Evolutionary conservation across 202 grass and related monocot genomes (phyloP).

Genomic region (Schoenoplectus tabernaemontani): DNA sequence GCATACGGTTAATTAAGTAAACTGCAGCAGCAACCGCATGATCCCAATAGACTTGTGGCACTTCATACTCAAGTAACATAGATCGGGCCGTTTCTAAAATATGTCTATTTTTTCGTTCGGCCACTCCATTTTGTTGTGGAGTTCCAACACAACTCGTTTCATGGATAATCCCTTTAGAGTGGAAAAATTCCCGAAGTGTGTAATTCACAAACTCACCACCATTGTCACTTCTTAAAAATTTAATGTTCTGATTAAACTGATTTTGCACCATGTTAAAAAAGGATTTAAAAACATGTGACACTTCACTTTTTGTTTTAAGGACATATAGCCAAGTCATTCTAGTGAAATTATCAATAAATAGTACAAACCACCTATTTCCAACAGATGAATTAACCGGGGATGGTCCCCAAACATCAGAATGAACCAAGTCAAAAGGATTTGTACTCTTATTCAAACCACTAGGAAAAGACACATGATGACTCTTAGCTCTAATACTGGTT

Average conservation of each 20-base stretch:
- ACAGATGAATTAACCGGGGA: background rate
- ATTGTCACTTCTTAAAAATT: background rate
- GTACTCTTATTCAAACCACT: background rate
- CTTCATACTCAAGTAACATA: background rate
- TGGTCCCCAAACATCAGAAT: background rate
- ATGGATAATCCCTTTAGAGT: background rate
- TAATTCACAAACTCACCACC: background rate
- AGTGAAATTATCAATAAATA: background rate
- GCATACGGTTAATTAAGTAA: background rate
- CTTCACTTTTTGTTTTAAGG: background rate
- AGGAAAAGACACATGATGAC: background rate
- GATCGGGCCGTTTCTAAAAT: background rate
- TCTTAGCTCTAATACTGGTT: background rate
- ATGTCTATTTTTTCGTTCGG: background rate
- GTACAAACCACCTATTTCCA: background rate
- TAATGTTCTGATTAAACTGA: background rate
- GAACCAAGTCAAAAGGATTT: background rate
- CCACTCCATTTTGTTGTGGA: background rate
- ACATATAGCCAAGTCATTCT: background rate
- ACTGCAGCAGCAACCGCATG: background rate
- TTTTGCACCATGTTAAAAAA: background rate
- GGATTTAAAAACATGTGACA: background rate
- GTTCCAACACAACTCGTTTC: background rate
- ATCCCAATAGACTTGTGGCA: background rate
- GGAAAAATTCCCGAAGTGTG: background rate